Percentiles rank a stretch among this genome's conserved stretches.
phyloP scores from a whole-genome alignment of 1,139 yeast genomes.

The Yamadazyma aaseri region DNA sequence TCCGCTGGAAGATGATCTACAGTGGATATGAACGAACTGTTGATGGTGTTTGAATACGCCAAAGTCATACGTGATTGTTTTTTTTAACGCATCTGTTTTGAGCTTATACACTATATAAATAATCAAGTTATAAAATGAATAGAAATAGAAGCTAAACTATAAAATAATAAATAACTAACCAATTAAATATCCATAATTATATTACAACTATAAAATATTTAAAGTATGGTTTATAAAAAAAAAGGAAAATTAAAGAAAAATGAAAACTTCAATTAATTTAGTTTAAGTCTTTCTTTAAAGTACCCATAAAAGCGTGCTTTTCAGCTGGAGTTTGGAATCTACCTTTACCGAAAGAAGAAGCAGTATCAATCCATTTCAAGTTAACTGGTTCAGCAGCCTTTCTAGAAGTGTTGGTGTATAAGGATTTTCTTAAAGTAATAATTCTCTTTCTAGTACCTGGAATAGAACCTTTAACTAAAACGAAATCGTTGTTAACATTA shows the following conservation, averaged over 20 bases:
- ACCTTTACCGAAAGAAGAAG: slow-evolving; percentile 99
- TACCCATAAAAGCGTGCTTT: slow-evolving; percentile 99
- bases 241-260: slow-evolving; percentile 1
- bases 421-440: slow-evolving; percentile 97
- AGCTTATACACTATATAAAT: no score
- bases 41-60: slow-evolving; percentile 25
- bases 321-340: slow-evolving; percentile 99
- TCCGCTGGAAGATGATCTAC: slow-evolving; percentile 50
- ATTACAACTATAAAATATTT: not conserved
- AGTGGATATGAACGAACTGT: slow-evolving; percentile 43
- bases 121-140: no score
- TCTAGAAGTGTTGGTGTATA: slow-evolving; percentile 97
- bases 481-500: slow-evolving; percentile 94
- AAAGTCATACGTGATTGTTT: no score
- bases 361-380: slow-evolving; percentile 99
- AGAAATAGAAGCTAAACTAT: no score
- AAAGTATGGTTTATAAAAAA: not conserved
- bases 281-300: slow-evolving; percentile 90
- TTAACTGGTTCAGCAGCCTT: slow-evolving; percentile 93
- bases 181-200: no score
- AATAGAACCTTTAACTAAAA: slow-evolving; percentile 96
- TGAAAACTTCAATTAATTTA: slow-evolving; percentile 1
- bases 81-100: no score
- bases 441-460: slow-evolving; percentile 99
- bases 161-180: no score